Base-by-base conservation (phyloP, 768 basidiomycete species). In the Naganishia antarctica region DNA sequence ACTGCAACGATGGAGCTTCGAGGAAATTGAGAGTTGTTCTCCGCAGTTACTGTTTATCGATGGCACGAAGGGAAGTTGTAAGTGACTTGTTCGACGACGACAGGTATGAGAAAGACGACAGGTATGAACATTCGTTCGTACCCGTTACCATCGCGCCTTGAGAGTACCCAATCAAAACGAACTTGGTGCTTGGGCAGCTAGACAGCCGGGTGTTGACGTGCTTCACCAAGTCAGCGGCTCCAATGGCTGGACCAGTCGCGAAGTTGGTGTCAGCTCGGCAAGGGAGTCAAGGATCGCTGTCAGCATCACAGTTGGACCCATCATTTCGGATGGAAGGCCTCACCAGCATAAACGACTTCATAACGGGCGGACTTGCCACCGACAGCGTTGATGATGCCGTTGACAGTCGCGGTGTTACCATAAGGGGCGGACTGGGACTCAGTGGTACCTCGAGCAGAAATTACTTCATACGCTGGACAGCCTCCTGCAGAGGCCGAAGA, bases 401-500 rank as follows among this genome's bases (percentile, higher is more conserved):
- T 49, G 7, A 61, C 60, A 5, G 47, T 48, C 15, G 45, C 60
- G 3, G 60, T 28, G 29, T 61, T 61, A 3, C 60, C 60, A 6
- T 25, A 23, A 34, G 60, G 60, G 1, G 46, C n/a, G 1, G 31
- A 13, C 23, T 61, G 60, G 29, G 46, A 48, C 31, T 61, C 60
- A 8, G 37, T 28, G 15, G 60, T 61, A 18, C 60, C 60, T 49
- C 60, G 26, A 16, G 60, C 60, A 23, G 45, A 48, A 32, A 61
- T 61, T 9, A 61, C 32, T 40, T 61, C 60, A 37, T 61, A 61
- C 6, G n/a, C 23, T 25, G 60, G 26, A 48, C 60, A 61, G 3
- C 26, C 44, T 23, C 23, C 16, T 26, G 25, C 48, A 16, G 48
- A 26, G 26, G 48, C 15, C 23, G 48, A 16, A 11, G 48, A 26